Base-by-base conservation (phyloP, 441 rosid genomes). In the Viola pubescens region DNA sequence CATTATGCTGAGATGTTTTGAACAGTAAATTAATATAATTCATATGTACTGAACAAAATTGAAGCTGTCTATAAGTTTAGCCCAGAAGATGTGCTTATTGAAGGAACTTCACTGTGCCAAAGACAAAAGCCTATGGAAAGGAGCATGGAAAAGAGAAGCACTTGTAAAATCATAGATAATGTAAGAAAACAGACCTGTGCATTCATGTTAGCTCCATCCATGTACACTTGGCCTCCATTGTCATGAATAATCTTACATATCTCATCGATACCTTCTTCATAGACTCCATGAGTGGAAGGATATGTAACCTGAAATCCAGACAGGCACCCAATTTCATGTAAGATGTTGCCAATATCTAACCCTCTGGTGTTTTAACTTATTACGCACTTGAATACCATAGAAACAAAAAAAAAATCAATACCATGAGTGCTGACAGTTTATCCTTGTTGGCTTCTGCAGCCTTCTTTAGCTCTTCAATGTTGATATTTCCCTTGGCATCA, bases 171-270 rank as follows among this genome's bases (percentile, higher is more conserved):
- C 45, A 44, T 7, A 63, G 57, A 45, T 42, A 44, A 49, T 37
- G 52, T 4, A 19, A 14, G 52, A 64, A 58, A 43, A 66, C 62
- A 41, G 62, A 89, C 97, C 97, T 92, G 92, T 9, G 97, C 97
- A 68, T 92, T 92, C 98, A 92, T 89, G 86, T 92, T 92, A 49
- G 97, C 96, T 37, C 98, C 98, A 64, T 92, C 98, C 98, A 92
- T 92, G 79, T 92, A 92, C 51, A 89, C 96, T 75, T 92, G 97
- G 62, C 96, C 98, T 68, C 98, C 98, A 61, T 92, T 87, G 40
- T 82, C 89, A 67, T 92, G 98, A 59, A 89, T 87, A 51, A 86
- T 92, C 73, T 79, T 87, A 71, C 97, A 92, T 45, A 89, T 87
- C 83, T 87, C 96, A 67, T 86, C 90, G 11, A 92, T 89, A 56